phyloP scores from a whole-genome alignment of 495 filamentous ascomycete species.

The Penicillium ochrochloron region DNA sequence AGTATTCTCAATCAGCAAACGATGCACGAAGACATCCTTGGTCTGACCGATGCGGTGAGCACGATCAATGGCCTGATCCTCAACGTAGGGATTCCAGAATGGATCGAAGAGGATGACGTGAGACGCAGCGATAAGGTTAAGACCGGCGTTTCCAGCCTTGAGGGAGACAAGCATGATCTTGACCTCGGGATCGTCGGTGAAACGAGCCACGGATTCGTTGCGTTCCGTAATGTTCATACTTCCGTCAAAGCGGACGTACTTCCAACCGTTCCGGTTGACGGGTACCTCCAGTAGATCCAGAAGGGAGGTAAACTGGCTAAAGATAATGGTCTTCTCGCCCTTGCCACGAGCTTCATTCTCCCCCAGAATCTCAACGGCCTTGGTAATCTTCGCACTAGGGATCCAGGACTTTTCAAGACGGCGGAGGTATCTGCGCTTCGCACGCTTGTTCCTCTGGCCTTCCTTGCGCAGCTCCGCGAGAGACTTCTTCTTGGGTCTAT shows the following conservation, averaged over 20 bases:
- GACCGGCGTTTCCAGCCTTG: constrained; percentile 87
- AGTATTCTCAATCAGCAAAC: constrained; percentile 74
- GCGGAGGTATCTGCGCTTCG: constrained; percentile 61
- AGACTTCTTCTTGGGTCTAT: constrained; percentile 59
- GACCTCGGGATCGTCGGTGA: constrained; percentile 66
- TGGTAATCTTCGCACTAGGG: constrained; percentile 78
- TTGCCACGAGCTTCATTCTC: constrained; percentile 49
- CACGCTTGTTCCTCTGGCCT: constrained; percentile 58
- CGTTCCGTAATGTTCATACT: constrained; percentile 73
- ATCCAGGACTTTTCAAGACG: constrained; percentile 68
- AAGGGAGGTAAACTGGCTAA: constrained; percentile 89
- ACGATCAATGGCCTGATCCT: constrained; percentile 93
- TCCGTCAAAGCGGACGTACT: constrained; percentile 83
- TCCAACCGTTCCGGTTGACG: constrained; percentile 63
- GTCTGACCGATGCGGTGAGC: constrained; percentile 90
- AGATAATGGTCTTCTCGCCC: constrained; percentile 85
- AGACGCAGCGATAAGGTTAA: constrained; percentile 86
- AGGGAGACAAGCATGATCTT: constrained; percentile 87
- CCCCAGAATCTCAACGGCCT: constrained; percentile 71
- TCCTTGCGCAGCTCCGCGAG: constrained; percentile 26
- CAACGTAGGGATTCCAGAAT: constrained; percentile 96
- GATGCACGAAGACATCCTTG: constrained; percentile 76
- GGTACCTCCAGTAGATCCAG: constrained; percentile 94
- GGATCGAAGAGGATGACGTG: constrained; percentile 93
- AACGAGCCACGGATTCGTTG: constrained; percentile 72